Conservation (phyloP, 495 filamentous ascomycete genomes). For the Talaromyces adpressus region DNA sequence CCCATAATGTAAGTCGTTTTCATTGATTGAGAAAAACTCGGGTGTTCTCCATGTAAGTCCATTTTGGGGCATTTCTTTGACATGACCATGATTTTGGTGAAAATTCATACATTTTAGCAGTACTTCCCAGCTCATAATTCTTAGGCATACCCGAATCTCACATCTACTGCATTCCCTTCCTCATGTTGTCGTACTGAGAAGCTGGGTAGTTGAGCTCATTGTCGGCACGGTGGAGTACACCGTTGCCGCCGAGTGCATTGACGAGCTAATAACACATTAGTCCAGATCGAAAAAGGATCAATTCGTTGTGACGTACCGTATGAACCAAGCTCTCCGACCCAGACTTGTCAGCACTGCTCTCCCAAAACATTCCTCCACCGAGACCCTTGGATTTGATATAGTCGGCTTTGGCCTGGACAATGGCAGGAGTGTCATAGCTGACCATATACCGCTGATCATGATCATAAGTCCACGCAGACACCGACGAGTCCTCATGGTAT, state of each 20-base stretch:
- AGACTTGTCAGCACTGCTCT: conserved; percentile 64
- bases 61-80: too few species aligned
- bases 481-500: conserved; percentile 4
- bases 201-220: conserved; percentile 28
- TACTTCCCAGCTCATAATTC: background rate
- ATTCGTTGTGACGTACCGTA: conserved; percentile 18
- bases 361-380: conserved; percentile 89
- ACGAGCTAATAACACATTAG: conserved; percentile 19
- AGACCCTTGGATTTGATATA: conserved; percentile 59
- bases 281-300: background rate
- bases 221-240: conserved; percentile 18
- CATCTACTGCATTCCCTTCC: conserved; percentile 12
- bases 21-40: too few species aligned
- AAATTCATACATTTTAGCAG: background rate
- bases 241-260: conserved; percentile 19
- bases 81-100: background rate
- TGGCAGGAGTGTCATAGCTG: conserved; percentile 64
- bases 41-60: too few species aligned
- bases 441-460: conserved; percentile 49
- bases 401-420: conserved; percentile 52
- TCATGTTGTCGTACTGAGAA: conserved; percentile 28
- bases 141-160: background rate
- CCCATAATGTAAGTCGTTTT: too few species aligned
- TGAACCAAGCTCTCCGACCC: conserved; percentile 53
- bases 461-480: conserved; percentile 50